Evolutionary conservation across 2,329 filamentous ascomycete species (phyloP).

Genomic region (Furcasterigmium sp.): DNA sequence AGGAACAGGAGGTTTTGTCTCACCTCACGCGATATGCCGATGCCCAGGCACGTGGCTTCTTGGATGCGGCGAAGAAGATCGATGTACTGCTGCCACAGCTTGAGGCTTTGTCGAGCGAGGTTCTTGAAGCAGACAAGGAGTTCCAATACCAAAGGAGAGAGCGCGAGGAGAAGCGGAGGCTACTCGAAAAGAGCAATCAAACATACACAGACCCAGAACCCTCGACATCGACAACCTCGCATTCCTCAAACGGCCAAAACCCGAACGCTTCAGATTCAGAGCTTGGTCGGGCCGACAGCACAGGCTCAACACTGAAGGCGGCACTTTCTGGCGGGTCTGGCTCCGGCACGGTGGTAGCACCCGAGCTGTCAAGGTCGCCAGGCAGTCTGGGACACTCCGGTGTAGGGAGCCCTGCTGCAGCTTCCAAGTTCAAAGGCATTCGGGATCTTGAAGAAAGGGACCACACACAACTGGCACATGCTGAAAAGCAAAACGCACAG

Average conservation of each 20-base stretch:
- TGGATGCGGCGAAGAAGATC: slow-evolving; percentile 79
- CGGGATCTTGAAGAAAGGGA: slow-evolving; percentile 87
- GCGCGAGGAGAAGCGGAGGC: slow-evolving; percentile 86
- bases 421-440: slow-evolving; percentile 78
- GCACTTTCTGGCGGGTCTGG: slow-evolving; percentile 40
- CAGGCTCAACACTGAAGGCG: slow-evolving; percentile 59
- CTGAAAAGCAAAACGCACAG: slow-evolving; percentile 59
- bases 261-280: slow-evolving; percentile 60
- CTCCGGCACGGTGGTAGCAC: slow-evolving; percentile 20
- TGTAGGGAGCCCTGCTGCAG: slow-evolving; percentile 45
- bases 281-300: slow-evolving; percentile 68
- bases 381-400: slow-evolving; percentile 43
- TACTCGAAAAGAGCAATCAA: slow-evolving; percentile 82
- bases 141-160: slow-evolving; percentile 95
- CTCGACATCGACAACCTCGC: slow-evolving; percentile 23
- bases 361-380: slow-evolving; percentile 51
- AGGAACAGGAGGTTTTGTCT: slow-evolving; percentile 94
- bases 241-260: slow-evolving; percentile 37
- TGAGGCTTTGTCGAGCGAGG: slow-evolving; percentile 81
- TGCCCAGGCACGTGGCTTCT: slow-evolving; percentile 77
- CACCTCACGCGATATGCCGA: slow-evolving; percentile 93
- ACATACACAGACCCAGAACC: slow-evolving; percentile 65
- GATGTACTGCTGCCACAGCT: slow-evolving; percentile 83
- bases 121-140: slow-evolving; percentile 92
- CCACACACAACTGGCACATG: slow-evolving; percentile 40